Conservation (phyloP, 345 rosid species). For the Luvunga scandens region DNA sequence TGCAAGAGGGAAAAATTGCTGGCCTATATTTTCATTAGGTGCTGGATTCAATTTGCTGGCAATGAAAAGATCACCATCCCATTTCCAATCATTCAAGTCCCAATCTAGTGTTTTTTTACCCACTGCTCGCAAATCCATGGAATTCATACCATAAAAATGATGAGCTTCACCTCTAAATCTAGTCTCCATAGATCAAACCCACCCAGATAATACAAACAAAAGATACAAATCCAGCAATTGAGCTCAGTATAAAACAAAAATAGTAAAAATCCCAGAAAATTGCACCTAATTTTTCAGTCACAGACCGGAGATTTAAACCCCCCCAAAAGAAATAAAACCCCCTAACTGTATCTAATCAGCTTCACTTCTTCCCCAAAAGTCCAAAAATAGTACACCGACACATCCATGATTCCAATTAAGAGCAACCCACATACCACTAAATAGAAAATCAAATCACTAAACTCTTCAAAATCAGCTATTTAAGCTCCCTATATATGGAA, state of each 20-base stretch:
- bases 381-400: conserved; percentile 53
- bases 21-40: conserved; percentile 34
- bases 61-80: conserved; percentile 96
- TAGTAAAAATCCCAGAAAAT: conserved; percentile 2
- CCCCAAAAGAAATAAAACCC: conserved; percentile 1
- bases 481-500: conserved; percentile 18
- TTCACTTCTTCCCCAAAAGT: conserved; percentile 64
- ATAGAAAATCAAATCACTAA: conserved; percentile 12
- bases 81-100: conserved; percentile 95
- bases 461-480: background rate
- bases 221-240: conserved; percentile 18
- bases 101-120: conserved; percentile 77
- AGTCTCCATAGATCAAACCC: conserved; percentile 65
- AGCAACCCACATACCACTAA: conserved; percentile 55
- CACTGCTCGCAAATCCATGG: conserved; percentile 42
- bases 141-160: conserved; percentile 51
- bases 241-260: conserved; percentile 16
- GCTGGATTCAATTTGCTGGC: conserved; percentile 66
- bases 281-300: conserved; percentile 22
- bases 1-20: conserved; percentile 55
- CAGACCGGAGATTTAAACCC: conserved; percentile 43
- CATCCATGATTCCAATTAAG: conserved; percentile 69
- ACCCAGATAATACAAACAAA: conserved; percentile 16
- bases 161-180: conserved; percentile 60
- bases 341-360: conserved; percentile 48